Base-by-base conservation (phyloP, 768 basidiomycete genomes). In the Collybia nuda region DNA sequence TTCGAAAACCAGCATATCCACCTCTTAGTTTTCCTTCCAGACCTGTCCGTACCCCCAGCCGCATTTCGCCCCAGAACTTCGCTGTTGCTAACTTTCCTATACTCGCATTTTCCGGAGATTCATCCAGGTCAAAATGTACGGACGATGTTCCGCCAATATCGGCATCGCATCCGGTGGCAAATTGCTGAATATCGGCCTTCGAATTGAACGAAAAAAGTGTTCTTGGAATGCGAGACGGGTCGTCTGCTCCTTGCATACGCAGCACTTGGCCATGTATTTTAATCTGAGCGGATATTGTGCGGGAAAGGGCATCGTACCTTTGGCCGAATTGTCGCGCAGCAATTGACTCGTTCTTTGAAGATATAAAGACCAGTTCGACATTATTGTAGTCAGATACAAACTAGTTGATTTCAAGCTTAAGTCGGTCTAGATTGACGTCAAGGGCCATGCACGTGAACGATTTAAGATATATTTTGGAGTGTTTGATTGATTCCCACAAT, bases 1-100 rank as follows among this genome's bases (percentile, higher is more conserved):
- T 96, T 55, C 92, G 74, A 64, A 98, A 91, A 15, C 92, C 95
- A 14, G 93, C 91, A 67, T 96, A 98, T 0, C 95, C 95, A 5
- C 86, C 85, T 42, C 90, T 74, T 32, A 96, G 75, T 57, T 81
- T 79, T 1, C 82, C 80, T 59, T 85, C 79, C 46, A 86, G 67
- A n/a, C 81, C 82, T 1, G 82, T 72, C 42, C 80, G 82, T 1
- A 94, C 88, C 36, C 72, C 76, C 15, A 90, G 73, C 35, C 78
- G 70, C 84, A 96, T 86, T 21, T 85, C 76, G 2, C 93, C 93
- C 81, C 82, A 88, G 63, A 96, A 95, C 47, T 82, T 75, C 2
- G 72, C 88, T 2, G 84, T 84, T 14, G 82, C 77, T 1, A 62
- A 48, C 46, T 73, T 77, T 29, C 72, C 81, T 26, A 81, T 75